Evolutionary conservation across 768 basidiomycete genomes (phyloP).

Genomic region (Coprinopsis sp.): DNA sequence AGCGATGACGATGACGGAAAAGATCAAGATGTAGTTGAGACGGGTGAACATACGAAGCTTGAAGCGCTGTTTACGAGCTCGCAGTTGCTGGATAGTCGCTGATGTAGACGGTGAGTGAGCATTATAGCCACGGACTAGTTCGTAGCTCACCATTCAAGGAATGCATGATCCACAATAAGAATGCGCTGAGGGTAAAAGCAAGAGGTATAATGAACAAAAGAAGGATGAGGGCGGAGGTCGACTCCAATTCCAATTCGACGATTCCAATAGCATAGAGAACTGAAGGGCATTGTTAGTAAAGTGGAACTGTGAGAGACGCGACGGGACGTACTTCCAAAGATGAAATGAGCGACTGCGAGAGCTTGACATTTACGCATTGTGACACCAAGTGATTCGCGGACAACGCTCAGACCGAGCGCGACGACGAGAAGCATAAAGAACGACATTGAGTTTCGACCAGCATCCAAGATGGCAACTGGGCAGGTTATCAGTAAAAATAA

Average conservation of each 20-base stretch:
- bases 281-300: constrained; percentile 22
- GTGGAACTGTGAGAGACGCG: background rate
- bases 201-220: constrained; percentile 91
- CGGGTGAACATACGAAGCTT: constrained; percentile 86
- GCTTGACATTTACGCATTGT: constrained; percentile 83
- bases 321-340: constrained; percentile 81
- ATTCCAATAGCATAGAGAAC: constrained; percentile 94
- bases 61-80: constrained; percentile 79
- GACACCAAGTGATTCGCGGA: constrained; percentile 78
- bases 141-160: constrained; percentile 67
- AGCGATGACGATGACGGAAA: constrained; percentile 74
- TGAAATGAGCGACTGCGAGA: constrained; percentile 80
- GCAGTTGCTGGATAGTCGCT: constrained; percentile 88
- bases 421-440: constrained; percentile 96
- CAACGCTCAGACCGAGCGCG: constrained; percentile 87
- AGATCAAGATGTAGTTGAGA: constrained; percentile 80
- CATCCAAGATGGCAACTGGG: constrained; percentile 91
- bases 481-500: constrained; percentile 6
- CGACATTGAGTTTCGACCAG: constrained; percentile 88
- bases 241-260: constrained; percentile 88
- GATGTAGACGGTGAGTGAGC: constrained; percentile 12
- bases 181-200: constrained; percentile 91
- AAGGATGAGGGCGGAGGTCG: constrained; percentile 78
- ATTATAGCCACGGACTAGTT: constrained; percentile 1
- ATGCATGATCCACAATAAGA: constrained; percentile 95